Evolutionary conservation across 108 stramenopile species (phyloP), one percentile per base, ranked within the genome.

Genomic region (Fragilariopsis cylindrus): DNA sequence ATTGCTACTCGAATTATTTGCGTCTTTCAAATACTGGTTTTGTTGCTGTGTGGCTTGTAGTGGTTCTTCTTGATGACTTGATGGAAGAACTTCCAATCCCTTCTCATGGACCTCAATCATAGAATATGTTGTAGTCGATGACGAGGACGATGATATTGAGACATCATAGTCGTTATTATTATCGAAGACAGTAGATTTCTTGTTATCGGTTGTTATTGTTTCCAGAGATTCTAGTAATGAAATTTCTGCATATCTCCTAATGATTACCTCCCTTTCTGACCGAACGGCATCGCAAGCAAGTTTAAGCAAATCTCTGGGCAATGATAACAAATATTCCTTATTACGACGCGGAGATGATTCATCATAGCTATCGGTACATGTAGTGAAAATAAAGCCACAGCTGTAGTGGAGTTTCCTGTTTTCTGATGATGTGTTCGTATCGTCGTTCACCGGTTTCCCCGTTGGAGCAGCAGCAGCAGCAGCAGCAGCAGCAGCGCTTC

Each of bases 311-410:
- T 19, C 9, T 49, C 48, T 56, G n/a, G 76, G 76, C 19, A 82
- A 44, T 1, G 78, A 69, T 57, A 82, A 21, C 5, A 76, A 65
- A 57, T 76, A 73, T 40, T 69, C 81, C 5, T 63, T 9, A 44
- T 62, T 30, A 30, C 30, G 30, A 30, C 30, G 7, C 39, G 62
- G 7, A 41, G 2, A 7, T 15, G 62, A 49, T 68, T 68, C 52
- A 18, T 16, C 53, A n/a, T 54, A 15, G 53, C n/a, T 54, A n/a
- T 54, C n/a, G 53, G 53, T 48, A 49, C 46, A 21, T 41, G 67
- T 39, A 68, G 45, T 48, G 67, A 68, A 68, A 53, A 50, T 50
- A 19, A 68, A 68, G 4, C 67, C 67, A 21, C 67, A 50, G 5
- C 48, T 8, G 3, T 50, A 39, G 66, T 62, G 21, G 39, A 43